These are phyloP conservation scores for Geotrichum macrosporum DNA, from an alignment of 1,139 yeast species.

Conservation along the genomic window DNA sequence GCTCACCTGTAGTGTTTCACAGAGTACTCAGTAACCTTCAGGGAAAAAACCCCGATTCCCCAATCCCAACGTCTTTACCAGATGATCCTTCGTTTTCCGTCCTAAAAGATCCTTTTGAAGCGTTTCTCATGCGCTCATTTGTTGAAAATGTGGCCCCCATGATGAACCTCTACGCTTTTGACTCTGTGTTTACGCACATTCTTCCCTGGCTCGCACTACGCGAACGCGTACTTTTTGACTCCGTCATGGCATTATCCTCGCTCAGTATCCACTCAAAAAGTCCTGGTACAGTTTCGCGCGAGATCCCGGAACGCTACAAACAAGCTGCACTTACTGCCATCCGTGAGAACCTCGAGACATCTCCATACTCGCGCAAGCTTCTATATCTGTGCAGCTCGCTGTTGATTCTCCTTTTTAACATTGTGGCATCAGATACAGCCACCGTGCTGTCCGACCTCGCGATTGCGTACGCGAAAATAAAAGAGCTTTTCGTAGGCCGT, in stretches of 20 bases:
- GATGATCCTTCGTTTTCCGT: background rate
- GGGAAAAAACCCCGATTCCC: background rate
- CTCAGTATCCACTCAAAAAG: conserved; percentile 14
- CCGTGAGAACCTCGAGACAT: conserved; percentile 4
- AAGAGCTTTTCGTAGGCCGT: conserved; percentile 5
- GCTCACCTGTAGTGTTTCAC: conserved; percentile 10
- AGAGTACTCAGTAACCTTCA: background rate
- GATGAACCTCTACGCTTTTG: conserved; percentile 17
- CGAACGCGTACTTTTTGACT: conserved; percentile 15
- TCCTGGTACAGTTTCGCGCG: conserved; percentile 18
- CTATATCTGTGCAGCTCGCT: conserved; percentile 15
- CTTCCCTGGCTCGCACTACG: conserved; percentile 18
- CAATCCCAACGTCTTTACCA: background rate
- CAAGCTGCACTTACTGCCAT: conserved; percentile 11
- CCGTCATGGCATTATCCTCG: conserved; percentile 17
- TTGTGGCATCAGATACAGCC: conserved; percentile 10
- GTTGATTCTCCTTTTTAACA: conserved; percentile 7
- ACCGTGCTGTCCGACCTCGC: conserved; percentile 9
- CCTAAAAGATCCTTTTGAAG: conserved; percentile 16
- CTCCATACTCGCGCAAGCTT: conserved; percentile 13
- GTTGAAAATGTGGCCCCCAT: conserved; percentile 19
- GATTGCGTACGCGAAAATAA: conserved; percentile 4
- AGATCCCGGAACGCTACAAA: conserved; percentile 14
- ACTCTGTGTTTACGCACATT: conserved; percentile 17
- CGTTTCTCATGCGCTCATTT: conserved; percentile 16